Percentiles rank a stretch among this genome's conserved stretches.
These are phyloP conservation scores for Huntiella abstrusa DNA, from an alignment of 2,329 filamentous ascomycete genomes.

Conservation along the genomic window DNA sequence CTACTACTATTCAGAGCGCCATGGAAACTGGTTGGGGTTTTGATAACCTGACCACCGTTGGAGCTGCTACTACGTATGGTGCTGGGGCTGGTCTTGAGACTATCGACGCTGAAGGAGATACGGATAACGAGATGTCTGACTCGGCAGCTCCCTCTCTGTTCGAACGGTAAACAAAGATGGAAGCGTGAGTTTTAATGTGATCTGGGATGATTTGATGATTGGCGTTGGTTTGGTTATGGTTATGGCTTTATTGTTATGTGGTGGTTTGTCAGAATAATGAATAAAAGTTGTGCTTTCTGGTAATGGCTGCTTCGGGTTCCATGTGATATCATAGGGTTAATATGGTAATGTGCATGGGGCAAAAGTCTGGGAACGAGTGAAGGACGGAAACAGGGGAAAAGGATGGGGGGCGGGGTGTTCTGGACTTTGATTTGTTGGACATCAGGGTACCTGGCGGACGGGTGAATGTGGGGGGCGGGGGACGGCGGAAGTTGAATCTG, in stretches of 20 bases:
- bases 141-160: too few species aligned
- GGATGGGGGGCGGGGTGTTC: too few species aligned
- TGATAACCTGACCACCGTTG: constrained; percentile 18
- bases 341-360: too few species aligned
- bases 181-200: too few species aligned
- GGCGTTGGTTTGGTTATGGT: neutral
- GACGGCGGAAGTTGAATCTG: too few species aligned
- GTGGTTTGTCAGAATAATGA: neutral
- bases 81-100: constrained; percentile 17
- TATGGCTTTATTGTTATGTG: neutral
- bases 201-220: too few species aligned
- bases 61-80: constrained; percentile 13
- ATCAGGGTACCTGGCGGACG: too few species aligned
- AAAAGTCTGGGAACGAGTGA: neutral
- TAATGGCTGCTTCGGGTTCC: neutral
- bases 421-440: too few species aligned
- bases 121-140: constrained; percentile 17
- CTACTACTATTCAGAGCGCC: constrained; percentile 16
- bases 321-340: too few species aligned
- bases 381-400: too few species aligned
- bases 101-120: constrained; percentile 26
- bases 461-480: too few species aligned
- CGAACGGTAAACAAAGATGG: too few species aligned
- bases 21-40: constrained; percentile 29
- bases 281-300: neutral